Percentiles rank a stretch among this genome's conserved stretches.
These are phyloP conservation scores for Syncephalis plumigaleata DNA, from an alignment of 371 early-diverging fungal species.

Conservation along the genomic window DNA sequence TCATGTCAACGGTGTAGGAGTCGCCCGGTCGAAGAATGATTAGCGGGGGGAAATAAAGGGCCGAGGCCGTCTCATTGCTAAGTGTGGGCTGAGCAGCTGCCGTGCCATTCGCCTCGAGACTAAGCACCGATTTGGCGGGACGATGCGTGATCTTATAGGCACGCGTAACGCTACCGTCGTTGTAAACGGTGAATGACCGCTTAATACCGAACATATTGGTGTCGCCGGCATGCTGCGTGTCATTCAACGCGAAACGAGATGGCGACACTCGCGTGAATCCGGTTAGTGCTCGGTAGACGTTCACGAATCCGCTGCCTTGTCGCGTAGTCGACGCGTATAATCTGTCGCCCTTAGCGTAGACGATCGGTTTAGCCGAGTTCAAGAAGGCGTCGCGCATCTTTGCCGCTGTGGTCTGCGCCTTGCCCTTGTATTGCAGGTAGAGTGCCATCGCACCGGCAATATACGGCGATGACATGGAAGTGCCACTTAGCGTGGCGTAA, in stretches of 20 bases:
- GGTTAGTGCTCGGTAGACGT: slow-evolving; percentile 34
- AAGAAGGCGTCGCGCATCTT: slow-evolving; percentile 16
- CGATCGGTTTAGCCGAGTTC: slow-evolving; percentile 30
- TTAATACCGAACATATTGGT: too few species aligned
- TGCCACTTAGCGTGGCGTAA: slow-evolving; percentile 40
- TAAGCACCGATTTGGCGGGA: slow-evolving; percentile 6
- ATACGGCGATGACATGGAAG: slow-evolving; percentile 55
- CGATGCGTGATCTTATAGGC: slow-evolving; percentile 8
- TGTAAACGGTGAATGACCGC: slow-evolving; percentile 7
- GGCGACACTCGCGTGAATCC: slow-evolving; percentile 32
- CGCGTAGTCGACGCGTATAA: slow-evolving; percentile 22
- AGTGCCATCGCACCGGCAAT: slow-evolving; percentile 50
- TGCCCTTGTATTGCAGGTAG: slow-evolving; percentile 18
- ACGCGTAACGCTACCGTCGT: slow-evolving; percentile 3
- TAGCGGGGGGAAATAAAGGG: neutral
- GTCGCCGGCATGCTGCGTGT: slow-evolving; percentile 9
- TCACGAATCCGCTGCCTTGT: slow-evolving; percentile 60
- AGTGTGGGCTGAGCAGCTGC: neutral
- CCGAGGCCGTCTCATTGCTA: slow-evolving; percentile 1
- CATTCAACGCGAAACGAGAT: slow-evolving; percentile 39
- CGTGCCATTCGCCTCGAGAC: slow-evolving; percentile 8
- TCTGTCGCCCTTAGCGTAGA: slow-evolving; percentile 11
- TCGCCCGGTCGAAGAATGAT: slow-evolving; percentile 6
- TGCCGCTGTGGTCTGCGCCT: slow-evolving; percentile 7
- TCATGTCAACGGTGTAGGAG: slow-evolving; percentile 3